Evolutionary conservation across 805 yeast species (phyloP).

Genomic region (Saccharomycopsis babjevae): DNA sequence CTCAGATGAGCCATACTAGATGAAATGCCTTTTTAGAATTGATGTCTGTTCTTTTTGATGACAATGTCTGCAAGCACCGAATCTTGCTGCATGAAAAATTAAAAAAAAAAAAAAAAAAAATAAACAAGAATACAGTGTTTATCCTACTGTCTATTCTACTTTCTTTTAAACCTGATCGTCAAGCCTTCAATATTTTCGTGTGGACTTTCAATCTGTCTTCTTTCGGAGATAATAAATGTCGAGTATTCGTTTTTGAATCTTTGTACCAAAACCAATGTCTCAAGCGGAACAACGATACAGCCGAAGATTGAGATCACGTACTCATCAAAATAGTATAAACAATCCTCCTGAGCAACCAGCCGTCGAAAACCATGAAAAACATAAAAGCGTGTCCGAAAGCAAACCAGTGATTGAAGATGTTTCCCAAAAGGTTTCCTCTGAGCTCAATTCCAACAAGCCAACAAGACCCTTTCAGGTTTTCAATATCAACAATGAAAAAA

Average conservation of each 20-base stretch:
- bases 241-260: not conserved
- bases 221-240: no score
- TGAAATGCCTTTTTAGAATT: no score
- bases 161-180: no score
- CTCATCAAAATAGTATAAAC: not conserved
- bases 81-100: not conserved
- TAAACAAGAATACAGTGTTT: no score
- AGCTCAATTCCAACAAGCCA: not conserved
- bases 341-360: not conserved
- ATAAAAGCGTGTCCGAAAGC: not conserved
- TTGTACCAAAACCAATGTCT: not conserved
- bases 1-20: no score
- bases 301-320: not conserved
- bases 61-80: not conserved
- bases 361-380: not conserved
- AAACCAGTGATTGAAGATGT: not conserved
- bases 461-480: conserved; percentile 6
- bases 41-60: no score
- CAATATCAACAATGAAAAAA: conserved; percentile 28
- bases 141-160: no score
- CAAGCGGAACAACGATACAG: not conserved
- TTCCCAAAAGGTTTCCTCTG: not conserved
- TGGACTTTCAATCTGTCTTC: no score
- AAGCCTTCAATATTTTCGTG: no score
- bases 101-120: not conserved